Evolutionary conservation across 371 early-diverging fungal genomes (phyloP).

Genomic region (Mortierella sp.): DNA sequence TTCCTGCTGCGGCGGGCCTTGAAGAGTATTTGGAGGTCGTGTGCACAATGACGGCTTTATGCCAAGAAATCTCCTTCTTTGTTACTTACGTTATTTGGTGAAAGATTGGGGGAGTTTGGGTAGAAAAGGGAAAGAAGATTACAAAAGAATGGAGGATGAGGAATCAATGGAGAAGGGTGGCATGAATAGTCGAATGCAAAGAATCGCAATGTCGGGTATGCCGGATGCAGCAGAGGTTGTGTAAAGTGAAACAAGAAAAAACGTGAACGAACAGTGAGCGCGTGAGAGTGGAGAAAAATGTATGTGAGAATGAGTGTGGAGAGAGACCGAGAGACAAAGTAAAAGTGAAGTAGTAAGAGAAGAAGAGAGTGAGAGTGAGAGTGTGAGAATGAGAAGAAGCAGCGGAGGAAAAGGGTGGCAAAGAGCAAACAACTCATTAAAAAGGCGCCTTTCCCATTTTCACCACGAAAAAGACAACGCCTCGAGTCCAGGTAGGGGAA

Average conservation of each 20-base stretch:
- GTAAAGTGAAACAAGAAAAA: conserved; percentile 4
- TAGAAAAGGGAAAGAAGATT: neutral
- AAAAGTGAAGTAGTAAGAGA: neutral
- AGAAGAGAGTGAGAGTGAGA: neutral
- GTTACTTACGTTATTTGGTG: neutral
- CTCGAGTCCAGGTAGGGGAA: neutral
- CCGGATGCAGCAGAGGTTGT: neutral
- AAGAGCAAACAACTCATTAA: neutral
- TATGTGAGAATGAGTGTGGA: neutral
- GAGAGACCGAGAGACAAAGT: neutral
- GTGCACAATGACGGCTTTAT: neutral
- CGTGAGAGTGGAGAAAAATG: neutral
- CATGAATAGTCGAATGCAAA: neutral
- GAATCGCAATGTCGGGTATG: neutral
- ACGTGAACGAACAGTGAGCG: too few species aligned
- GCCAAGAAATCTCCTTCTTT: neutral
- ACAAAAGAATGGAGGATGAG: neutral
- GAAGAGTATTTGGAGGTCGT: neutral
- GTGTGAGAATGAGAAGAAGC: neutral
- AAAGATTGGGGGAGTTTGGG: neutral
- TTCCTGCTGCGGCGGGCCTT: neutral
- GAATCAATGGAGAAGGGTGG: neutral
- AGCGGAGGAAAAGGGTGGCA: neutral
- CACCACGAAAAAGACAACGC: neutral
- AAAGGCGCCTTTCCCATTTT: conserved; percentile 1